phyloP scores from a whole-genome alignment of 2,329 filamentous ascomycete species.

The Penicillium sp. region DNA sequence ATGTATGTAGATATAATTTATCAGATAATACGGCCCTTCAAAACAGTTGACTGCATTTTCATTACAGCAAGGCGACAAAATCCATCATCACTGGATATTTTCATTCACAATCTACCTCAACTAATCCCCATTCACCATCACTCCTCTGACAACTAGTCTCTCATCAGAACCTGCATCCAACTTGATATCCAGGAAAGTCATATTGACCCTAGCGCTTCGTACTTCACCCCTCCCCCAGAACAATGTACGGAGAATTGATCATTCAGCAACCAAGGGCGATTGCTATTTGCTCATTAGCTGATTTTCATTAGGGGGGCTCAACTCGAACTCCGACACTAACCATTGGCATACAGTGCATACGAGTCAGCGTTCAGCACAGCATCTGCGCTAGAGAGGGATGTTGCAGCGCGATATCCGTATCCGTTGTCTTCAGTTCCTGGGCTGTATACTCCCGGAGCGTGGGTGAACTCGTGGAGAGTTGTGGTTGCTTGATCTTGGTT shows the following conservation, averaged over 20 bases:
- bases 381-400: too few species aligned
- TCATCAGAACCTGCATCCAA: neutral
- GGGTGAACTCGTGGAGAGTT: too few species aligned
- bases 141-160: neutral
- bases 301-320: neutral
- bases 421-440: too few species aligned
- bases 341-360: too few species aligned
- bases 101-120: neutral
- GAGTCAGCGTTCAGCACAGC: too few species aligned
- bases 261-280: constrained; percentile 21
- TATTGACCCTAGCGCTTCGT: neutral
- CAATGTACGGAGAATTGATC: neutral
- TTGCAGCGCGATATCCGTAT: too few species aligned
- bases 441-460: too few species aligned
- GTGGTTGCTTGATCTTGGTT: too few species aligned
- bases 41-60: neutral
- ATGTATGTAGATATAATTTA: neutral
- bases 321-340: too few species aligned
- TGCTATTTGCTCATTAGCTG: constrained; percentile 13
- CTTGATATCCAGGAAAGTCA: neutral
- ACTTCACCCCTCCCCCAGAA: neutral
- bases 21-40: neutral
- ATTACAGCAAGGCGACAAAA: neutral
- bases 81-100: neutral
- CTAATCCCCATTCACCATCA: neutral